Evolutionary conservation across 805 yeast genomes (phyloP).

Genomic region (Wickerhamiella domercqiae): DNA sequence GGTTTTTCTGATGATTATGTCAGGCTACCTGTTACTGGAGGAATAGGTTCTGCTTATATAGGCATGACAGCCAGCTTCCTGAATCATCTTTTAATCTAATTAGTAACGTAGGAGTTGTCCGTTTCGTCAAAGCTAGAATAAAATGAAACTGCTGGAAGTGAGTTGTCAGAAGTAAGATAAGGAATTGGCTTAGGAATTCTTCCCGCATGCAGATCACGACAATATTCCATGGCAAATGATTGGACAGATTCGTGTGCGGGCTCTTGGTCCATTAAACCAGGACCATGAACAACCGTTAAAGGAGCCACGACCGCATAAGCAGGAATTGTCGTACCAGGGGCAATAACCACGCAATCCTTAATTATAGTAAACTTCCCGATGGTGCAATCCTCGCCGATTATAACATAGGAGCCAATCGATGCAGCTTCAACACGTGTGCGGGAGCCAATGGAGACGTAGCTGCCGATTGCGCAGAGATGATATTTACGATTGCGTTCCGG

Average conservation of each 20-base stretch:
- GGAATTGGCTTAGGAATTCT: not conserved
- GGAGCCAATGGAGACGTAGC: conserved; percentile 25
- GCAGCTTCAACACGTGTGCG: conserved; percentile 23
- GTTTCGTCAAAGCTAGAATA: no score
- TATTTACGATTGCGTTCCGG: conserved; percentile 17
- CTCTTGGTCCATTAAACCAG: conserved; percentile 14
- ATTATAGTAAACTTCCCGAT: conserved; percentile 25
- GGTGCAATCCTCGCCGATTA: conserved; percentile 23
- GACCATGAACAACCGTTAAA: conserved; percentile 20
- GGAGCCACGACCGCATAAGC: conserved; percentile 26
- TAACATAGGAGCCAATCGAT: conserved; percentile 25
- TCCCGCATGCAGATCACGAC: conserved; percentile 21
- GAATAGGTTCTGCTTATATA: no score
- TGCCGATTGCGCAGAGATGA: conserved; percentile 27
- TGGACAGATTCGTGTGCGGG: conserved; percentile 15
- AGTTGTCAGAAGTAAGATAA: no score
- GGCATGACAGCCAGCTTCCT: no score
- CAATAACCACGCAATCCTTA: conserved; percentile 26
- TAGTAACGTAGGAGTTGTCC: no score
- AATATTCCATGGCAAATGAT: conserved; percentile 22
- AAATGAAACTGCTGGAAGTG: no score
- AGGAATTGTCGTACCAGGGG: conserved; percentile 22
- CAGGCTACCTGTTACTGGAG: no score
- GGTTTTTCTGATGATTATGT: no score
- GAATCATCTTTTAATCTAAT: no score